A percentile compares a stretch with the other conserved stretches of the same genome.
phyloP scores from a whole-genome alignment of 495 filamentous ascomycete species.

The Viridothelium virens region DNA sequence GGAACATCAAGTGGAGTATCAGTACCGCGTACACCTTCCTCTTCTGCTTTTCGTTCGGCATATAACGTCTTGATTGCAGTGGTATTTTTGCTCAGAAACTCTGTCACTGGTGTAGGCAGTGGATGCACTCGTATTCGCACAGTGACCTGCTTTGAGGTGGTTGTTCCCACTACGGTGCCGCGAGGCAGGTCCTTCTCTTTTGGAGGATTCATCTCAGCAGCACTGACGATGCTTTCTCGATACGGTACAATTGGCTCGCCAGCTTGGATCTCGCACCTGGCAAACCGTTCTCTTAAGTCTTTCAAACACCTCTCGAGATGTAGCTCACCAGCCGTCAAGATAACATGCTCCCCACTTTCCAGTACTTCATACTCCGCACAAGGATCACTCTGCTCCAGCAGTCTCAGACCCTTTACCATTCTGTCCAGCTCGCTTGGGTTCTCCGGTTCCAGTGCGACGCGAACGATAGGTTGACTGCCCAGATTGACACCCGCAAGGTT shows the following conservation, averaged over 20 bases:
- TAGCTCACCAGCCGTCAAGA: conserved; percentile 87
- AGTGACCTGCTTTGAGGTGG: conserved; percentile 76
- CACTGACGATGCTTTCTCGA: conserved; percentile 79
- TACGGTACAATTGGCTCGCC: conserved; percentile 94
- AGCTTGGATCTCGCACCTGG: conserved; percentile 88
- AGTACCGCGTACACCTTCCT: conserved; percentile 29
- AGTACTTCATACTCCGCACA: conserved; percentile 94
- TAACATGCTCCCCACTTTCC: conserved; percentile 87
- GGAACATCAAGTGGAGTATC: conserved; percentile 15
- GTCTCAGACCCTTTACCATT: conserved; percentile 79
- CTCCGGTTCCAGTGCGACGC: conserved; percentile 84
- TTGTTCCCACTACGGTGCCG: conserved; percentile 65
- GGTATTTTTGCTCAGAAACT: conserved; percentile 74
- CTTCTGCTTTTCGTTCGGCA: conserved; percentile 49
- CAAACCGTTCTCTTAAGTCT: conserved; percentile 87
- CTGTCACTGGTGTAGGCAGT: conserved; percentile 67
- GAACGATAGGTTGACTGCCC: conserved; percentile 72
- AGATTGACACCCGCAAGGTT: conserved; percentile 85
- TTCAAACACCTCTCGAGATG: conserved; percentile 92
- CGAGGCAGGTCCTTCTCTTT: conserved; percentile 82
- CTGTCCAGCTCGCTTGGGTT: conserved; percentile 84
- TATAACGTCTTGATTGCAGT: conserved; percentile 73
- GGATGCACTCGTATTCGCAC: conserved; percentile 73
- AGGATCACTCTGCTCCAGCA: conserved; percentile 91
- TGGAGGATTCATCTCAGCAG: conserved; percentile 82